Evolutionary conservation across 2,329 filamentous ascomycete genomes (phyloP), one percentile per base, ranked within the genome.

Genomic region (Chrysosphaeria jannelii): DNA sequence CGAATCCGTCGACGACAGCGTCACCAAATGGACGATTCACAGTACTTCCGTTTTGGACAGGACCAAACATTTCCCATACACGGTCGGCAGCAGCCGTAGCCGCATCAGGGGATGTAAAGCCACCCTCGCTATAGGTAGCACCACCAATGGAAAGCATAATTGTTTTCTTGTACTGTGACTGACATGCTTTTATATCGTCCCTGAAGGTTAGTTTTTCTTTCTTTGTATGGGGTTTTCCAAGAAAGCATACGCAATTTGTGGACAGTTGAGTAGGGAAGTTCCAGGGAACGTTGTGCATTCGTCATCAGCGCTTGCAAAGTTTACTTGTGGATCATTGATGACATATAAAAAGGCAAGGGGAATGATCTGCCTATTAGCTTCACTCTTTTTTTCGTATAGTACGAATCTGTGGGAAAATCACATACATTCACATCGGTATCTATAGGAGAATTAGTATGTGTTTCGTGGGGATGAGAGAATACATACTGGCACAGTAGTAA

Each of bases 61-160:
- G 62, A 3, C 70, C 70, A 38, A 75, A 76, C 30, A 64, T 67
- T 23, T 56, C 47, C 69, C 69, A 78, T 27, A 78, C 44, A 11
- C 54, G 47, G 25, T 66, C 43, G 0, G 69, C 70, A 3, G 56
- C 56, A 1, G 45, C 36, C 11, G 47, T 38, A 5, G 67, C 67
- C 1, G 47, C 52, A 1, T 41, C 31, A 2, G 46, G 33, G n/a
- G 49, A 54, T 18, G 41, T 35, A 45, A 72, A 72, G 13, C 66
- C 66, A 15, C 61, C 65, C 38, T 72, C 64, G 10, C 48, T 59
- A 39, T 72, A 71, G 1, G 64, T 66, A 3, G 60, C 60, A 15
- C 71, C 69, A 10, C 68, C 70, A 21, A 78, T 49, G 3, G 69
- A 75, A 7, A 78, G 49, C 21, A 74, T 38, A 31, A 78, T 64